These are phyloP conservation scores for Neodidymelliopsis sp. DNA, from an alignment of 2,329 filamentous ascomycete species.

Conservation along the genomic window DNA sequence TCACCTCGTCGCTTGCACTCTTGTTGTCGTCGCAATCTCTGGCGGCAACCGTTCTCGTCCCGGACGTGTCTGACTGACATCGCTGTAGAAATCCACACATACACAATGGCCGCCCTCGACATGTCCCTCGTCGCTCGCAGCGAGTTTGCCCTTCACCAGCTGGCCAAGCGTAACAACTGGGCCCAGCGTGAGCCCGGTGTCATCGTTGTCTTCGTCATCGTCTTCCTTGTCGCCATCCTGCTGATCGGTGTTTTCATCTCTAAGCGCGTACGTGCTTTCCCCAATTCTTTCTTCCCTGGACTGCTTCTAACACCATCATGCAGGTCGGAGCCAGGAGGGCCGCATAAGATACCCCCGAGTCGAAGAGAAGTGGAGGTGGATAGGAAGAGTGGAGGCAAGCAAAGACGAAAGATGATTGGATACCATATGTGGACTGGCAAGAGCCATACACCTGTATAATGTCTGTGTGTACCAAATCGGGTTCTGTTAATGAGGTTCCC, in stretches of 20 bases:
- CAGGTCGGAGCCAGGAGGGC: conserved; percentile 9
- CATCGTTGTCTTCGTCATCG: conserved; percentile 68
- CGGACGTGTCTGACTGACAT: conserved; percentile 22
- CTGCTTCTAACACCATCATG: background rate
- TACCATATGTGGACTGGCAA: conserved; percentile 19
- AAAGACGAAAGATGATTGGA: conserved; percentile 17
- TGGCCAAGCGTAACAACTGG: conserved; percentile 66
- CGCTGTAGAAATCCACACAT: conserved; percentile 32
- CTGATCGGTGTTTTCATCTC: conserved; percentile 60
- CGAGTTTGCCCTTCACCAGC: conserved; percentile 47
- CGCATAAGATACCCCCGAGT: conserved; percentile 20
- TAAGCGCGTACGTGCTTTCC: conserved; percentile 49
- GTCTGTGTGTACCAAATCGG: conserved; percentile 31
- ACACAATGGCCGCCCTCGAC: conserved; percentile 49
- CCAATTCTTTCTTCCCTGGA: too few relatives aligned
- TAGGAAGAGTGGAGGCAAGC: conserved; percentile 16
- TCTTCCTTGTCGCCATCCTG: conserved; percentile 63
- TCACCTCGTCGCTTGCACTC: background rate
- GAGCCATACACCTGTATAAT: conserved; percentile 36
- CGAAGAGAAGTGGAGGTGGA: conserved; percentile 14
- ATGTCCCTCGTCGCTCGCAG: conserved; percentile 48
- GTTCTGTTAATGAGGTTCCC: conserved; percentile 25
- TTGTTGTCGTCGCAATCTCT: conserved; percentile 9
- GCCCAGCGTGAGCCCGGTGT: conserved; percentile 65
- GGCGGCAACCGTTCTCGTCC: background rate